Evolutionary conservation across 257 asterid species (phyloP), one percentile per base, ranked within the genome.

Genomic region (Solanum virginianum): DNA sequence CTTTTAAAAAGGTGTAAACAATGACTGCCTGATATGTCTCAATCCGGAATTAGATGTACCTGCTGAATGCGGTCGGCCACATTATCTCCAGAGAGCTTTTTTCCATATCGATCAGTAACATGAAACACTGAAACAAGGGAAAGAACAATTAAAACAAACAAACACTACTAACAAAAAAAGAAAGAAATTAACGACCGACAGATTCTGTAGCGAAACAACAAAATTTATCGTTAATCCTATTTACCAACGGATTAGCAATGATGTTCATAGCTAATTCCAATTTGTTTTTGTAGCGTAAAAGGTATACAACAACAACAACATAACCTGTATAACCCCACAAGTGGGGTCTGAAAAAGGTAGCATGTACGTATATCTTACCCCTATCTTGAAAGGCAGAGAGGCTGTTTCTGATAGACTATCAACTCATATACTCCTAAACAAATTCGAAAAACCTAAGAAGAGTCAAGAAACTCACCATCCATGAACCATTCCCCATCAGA

Each of bases 401-500:
- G 8, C 0, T 57, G 13, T 57, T 57, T 57, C 13, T 1, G 26
- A 57, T 4, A 20, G 10, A 57, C 13, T 13, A 5, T 57, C 26
- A 57, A 5, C 65, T 57, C 65, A 3, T 56, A 24, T 22, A 75
- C 59, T 69, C 26, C 79, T 22, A n/a, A 75, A 49, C 4, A 49
- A 75, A 49, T 75, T 47, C 22, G n/a, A 4, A 22, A 69, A 68
- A 3, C 22, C 15, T 69, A 32, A 9, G 15, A 71, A 41, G 39
- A 39, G 22, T n/a, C 36, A 13, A 20, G 22, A 80, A 63, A 18
- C 65, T 90, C 53, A 96, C 99, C 98, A 92, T 96, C 99, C 98
- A 94, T 96, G 85, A 96, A 96, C 98, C 99, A 96, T 81, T 86
- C 98, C 16, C 97, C 99, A 89, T 96, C 99, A 6, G 98, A 96